phyloP scores from a whole-genome alignment of 441 rosid species.

The Gossypium trilobum region DNA sequence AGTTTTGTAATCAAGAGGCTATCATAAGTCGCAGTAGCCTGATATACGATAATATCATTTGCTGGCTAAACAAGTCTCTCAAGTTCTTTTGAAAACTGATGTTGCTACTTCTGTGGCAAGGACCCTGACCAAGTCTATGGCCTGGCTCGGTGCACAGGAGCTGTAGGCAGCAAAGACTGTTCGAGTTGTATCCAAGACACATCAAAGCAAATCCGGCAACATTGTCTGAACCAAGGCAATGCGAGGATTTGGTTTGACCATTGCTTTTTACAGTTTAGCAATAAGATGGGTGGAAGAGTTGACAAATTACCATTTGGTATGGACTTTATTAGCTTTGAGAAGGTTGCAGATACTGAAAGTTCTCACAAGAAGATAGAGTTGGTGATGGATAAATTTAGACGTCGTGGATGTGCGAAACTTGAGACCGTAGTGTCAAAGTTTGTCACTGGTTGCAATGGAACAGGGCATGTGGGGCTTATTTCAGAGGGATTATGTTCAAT shows the following conservation, averaged over 20 bases:
- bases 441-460: conserved; percentile 46
- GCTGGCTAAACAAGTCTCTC: neutral
- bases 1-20: neutral
- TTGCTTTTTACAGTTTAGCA: conserved; percentile 46
- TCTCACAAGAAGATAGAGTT: conserved; percentile 37
- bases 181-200: conserved; percentile 49
- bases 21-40: neutral
- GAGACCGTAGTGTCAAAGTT: conserved; percentile 37
- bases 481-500: conserved; percentile 47
- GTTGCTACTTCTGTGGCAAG: conserved; percentile 28
- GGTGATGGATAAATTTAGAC: conserved; percentile 33
- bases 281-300: conserved; percentile 35
- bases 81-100: conserved; percentile 32
- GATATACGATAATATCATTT: neutral
- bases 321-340: conserved; percentile 35
- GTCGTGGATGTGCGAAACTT: conserved; percentile 49
- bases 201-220: conserved; percentile 36
- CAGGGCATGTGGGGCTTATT: conserved; percentile 54
- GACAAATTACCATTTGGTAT: conserved; percentile 36
- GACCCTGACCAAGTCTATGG: conserved; percentile 43
- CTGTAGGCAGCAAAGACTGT: conserved; percentile 40
- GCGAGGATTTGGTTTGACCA: conserved; percentile 56
- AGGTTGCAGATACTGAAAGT: conserved; percentile 36
- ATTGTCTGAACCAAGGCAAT: conserved; percentile 46
- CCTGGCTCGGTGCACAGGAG: conserved; percentile 63